Evolutionary conservation across 768 basidiomycete species (phyloP).

Genomic region (Pisolithus marmoratus): DNA sequence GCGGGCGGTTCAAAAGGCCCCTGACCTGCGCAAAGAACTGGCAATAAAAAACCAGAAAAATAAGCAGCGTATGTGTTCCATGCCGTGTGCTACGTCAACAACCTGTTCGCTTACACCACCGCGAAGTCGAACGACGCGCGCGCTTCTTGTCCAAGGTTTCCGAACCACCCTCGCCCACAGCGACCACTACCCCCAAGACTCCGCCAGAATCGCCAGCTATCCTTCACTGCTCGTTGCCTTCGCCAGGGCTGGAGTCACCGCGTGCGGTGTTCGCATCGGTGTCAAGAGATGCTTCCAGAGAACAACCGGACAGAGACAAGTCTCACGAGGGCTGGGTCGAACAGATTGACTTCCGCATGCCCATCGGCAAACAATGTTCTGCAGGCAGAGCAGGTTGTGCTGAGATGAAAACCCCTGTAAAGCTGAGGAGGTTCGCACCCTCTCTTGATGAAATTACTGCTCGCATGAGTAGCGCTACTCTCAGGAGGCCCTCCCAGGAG

Average conservation of each 20-base stretch:
- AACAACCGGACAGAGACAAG: neutral
- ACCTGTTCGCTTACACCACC: conserved; percentile 1
- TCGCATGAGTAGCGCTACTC: conserved; percentile 34
- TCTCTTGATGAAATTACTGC: conserved; percentile 77
- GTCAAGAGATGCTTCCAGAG: conserved; percentile 10
- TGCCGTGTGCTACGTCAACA: neutral
- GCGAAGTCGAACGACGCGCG: conserved; percentile 66
- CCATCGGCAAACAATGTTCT: conserved; percentile 18
- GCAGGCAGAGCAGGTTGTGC: neutral
- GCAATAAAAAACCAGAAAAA: conserved; percentile 65
- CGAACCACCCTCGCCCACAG: conserved; percentile 59
- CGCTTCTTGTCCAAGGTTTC: conserved; percentile 69
- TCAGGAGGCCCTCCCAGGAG: neutral
- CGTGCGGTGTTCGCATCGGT: conserved; percentile 52
- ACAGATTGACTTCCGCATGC: conserved; percentile 56
- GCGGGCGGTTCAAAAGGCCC: conserved; percentile 43
- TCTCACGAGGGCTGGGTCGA: conserved; percentile 44
- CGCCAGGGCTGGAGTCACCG: conserved; percentile 61
- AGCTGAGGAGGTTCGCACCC: conserved; percentile 36
- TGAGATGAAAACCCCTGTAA: conserved; percentile 7
- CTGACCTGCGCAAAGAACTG: conserved; percentile 69
- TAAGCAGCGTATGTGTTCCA: conserved; percentile 57
- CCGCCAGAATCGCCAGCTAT: conserved; percentile 67
- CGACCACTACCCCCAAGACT: conserved; percentile 53
- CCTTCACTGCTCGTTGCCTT: conserved; percentile 65